phyloP scores from a whole-genome alignment of 2,329 filamentous ascomycete genomes.

The Tympanopsis confertula region DNA sequence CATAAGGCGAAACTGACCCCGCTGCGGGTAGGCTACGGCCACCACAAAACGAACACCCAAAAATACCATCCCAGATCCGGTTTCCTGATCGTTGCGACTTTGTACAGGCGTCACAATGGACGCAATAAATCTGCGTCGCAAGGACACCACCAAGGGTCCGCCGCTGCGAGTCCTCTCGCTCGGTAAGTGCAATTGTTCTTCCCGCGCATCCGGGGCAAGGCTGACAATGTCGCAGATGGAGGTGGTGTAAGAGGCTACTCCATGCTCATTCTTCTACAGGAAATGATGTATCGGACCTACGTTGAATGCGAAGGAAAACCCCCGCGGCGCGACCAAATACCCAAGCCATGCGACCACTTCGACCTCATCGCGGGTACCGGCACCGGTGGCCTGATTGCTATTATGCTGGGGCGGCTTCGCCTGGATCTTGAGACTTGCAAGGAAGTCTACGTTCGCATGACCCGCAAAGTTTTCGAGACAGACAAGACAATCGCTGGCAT shows the following conservation, averaged over 20 bases:
- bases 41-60: too few relatives aligned
- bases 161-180: background rate
- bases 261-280: constrained; percentile 94
- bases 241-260: constrained; percentile 95
- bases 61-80: too few relatives aligned
- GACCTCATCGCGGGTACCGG: constrained; percentile 93
- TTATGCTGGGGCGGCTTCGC: constrained; percentile 85
- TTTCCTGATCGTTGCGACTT: too few relatives aligned
- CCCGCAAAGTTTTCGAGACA: constrained; percentile 87
- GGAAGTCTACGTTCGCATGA: constrained; percentile 91
- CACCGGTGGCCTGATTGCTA: constrained; percentile 89
- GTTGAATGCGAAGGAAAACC: constrained; percentile 85
- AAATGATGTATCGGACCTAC: constrained; percentile 93
- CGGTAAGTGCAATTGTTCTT: background rate
- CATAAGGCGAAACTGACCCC: too few relatives aligned
- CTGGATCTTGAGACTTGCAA: constrained; percentile 95
- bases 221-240: constrained; percentile 60
- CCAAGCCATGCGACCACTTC: constrained; percentile 96
- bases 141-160: constrained; percentile 1
- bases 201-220: background rate
- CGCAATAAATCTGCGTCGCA: background rate
- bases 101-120: background rate
- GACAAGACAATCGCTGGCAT: constrained; percentile 97
- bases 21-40: too few relatives aligned
- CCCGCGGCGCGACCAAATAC: constrained; percentile 81